These are phyloP conservation scores for Breviolum minutum DNA, from an alignment of 73 alveolate genomes.

Conservation along the genomic window DNA sequence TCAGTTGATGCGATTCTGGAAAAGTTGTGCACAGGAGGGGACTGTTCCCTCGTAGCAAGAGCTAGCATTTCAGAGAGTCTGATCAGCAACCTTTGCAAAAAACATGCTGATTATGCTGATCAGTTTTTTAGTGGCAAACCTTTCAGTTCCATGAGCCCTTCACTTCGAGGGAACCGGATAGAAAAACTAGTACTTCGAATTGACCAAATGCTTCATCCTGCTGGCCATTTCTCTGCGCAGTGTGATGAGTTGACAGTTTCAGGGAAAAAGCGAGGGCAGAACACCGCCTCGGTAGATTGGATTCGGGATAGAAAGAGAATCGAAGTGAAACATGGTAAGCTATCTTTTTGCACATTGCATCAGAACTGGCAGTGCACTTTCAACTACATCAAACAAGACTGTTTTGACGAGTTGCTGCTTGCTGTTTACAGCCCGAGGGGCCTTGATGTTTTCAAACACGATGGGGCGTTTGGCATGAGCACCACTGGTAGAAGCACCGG, in stretches of 20 bases:
- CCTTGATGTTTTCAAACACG: background rate
- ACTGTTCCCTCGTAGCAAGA: background rate
- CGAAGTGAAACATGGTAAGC: background rate
- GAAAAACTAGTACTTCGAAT: background rate
- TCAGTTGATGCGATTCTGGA: background rate
- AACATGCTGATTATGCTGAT: background rate
- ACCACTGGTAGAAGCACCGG: background rate
- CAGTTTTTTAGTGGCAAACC: background rate
- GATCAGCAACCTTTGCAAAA: background rate
- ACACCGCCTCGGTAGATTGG: constrained; percentile 35
- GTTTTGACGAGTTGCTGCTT: constrained; percentile 1
- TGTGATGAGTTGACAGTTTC: background rate
- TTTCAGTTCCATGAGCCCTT: background rate
- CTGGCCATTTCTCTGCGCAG: background rate
- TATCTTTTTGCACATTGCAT: background rate
- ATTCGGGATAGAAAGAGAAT: background rate
- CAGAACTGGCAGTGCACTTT: background rate
- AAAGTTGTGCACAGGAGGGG: background rate
- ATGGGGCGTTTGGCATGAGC: background rate
- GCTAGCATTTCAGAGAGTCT: background rate
- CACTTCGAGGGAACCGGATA: background rate
- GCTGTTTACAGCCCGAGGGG: constrained; percentile 50
- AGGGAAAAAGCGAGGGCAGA: background rate
- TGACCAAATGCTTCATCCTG: background rate
- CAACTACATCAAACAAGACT: background rate